Percentiles rank a stretch among this genome's conserved stretches.
These are phyloP conservation scores for Picochlorum sp. DNA, from an alignment of 139 green algal genomes.

Conservation along the genomic window DNA sequence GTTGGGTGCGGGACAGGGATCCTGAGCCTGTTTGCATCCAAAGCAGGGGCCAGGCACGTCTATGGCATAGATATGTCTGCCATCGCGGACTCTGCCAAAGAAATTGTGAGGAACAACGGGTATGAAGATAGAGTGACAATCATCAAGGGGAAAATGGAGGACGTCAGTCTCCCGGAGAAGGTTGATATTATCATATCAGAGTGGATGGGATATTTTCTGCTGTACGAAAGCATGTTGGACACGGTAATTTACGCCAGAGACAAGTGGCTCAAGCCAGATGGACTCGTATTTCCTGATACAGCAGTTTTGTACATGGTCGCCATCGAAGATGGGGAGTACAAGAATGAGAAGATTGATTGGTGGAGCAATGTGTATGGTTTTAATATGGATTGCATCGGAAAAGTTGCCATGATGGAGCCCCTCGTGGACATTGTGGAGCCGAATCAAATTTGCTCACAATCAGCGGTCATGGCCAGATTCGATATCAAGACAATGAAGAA, in stretches of 20 bases:
- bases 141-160: slow-evolving; percentile 79
- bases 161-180: slow-evolving; percentile 56
- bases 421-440: slow-evolving; percentile 66
- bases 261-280: slow-evolving; percentile 72
- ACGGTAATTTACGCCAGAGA: slow-evolving; percentile 81
- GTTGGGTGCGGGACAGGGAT: slow-evolving; percentile 88
- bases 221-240: slow-evolving; percentile 70
- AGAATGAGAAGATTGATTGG: slow-evolving; percentile 83
- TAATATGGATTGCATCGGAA: slow-evolving; percentile 78
- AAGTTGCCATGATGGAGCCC: slow-evolving; percentile 66
- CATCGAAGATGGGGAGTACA: slow-evolving; percentile 91
- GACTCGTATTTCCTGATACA: slow-evolving; percentile 74
- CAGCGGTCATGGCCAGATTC: slow-evolving; percentile 41
- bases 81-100: slow-evolving; percentile 74
- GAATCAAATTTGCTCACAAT: slow-evolving; percentile 37
- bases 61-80: slow-evolving; percentile 84
- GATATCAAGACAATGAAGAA: slow-evolving; percentile 73
- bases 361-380: slow-evolving; percentile 90
- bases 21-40: slow-evolving; percentile 84
- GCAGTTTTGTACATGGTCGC: slow-evolving; percentile 50
- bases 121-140: slow-evolving; percentile 67
- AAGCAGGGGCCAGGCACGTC: slow-evolving; percentile 75
- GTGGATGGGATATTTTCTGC: slow-evolving; percentile 67
- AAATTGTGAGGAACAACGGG: slow-evolving; percentile 79
- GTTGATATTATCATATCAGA: slow-evolving; percentile 87